These are phyloP conservation scores for Populus hybrid DNA, from an alignment of 441 rosid genomes.

Conservation along the genomic window DNA sequence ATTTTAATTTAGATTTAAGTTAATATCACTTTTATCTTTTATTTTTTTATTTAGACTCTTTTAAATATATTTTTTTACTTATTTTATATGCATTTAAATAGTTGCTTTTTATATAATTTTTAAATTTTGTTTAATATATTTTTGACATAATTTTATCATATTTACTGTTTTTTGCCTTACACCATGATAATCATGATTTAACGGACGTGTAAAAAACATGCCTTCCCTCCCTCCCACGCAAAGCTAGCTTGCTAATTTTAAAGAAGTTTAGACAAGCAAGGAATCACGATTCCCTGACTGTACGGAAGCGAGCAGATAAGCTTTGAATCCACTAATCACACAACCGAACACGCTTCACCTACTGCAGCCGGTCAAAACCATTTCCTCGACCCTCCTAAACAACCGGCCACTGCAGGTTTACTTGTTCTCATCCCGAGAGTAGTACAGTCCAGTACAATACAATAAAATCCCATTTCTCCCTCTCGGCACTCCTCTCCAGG, in stretches of 20 bases:
- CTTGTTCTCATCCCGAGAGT: conserved; percentile 1
- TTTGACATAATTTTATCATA: too few relatives aligned
- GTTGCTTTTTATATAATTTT: too few relatives aligned
- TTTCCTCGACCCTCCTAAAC: background rate
- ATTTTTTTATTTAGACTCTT: too few relatives aligned
- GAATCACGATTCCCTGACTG: background rate
- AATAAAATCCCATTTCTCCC: background rate
- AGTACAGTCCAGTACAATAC: background rate
- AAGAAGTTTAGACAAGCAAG: background rate
- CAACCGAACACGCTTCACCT: conserved; percentile 24
- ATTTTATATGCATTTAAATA: too few relatives aligned
- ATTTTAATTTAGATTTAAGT: too few relatives aligned
- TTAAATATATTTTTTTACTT: too few relatives aligned
- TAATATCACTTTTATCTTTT: too few relatives aligned
- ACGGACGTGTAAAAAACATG: background rate
- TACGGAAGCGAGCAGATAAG: background rate
- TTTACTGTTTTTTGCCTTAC: too few relatives aligned
- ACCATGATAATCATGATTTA: too few relatives aligned
- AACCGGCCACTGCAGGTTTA: conserved; percentile 40
- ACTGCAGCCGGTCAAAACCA: conserved; percentile 32
- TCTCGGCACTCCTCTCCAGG: conserved; percentile 17
- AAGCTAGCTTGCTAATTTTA: background rate
- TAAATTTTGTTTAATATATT: too few relatives aligned
- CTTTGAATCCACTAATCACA: background rate
- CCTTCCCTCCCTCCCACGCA: background rate